Base-by-base conservation (phyloP, 176 grass and related monocot species). In the Oryza rufipogon region DNA sequence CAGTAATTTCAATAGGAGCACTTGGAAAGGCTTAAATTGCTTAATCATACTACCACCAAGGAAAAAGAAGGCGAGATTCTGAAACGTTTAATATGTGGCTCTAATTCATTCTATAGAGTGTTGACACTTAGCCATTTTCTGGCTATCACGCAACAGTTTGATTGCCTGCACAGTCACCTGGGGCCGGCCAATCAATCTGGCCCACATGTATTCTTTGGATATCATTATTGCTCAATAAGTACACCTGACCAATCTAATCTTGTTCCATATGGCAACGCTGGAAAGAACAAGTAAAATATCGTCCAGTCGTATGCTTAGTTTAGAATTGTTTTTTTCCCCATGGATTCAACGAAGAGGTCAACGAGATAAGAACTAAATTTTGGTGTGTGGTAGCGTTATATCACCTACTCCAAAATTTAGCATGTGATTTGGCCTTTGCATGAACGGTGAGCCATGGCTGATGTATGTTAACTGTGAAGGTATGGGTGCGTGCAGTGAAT, bases 61-160 rank as follows among this genome's bases (percentile, higher is more conserved):
- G n/a, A 63, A 46, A 47, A 51, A 23, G n/a, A 79, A 45, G 4
- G 17, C 13, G 74, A 74, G 25, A 65, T 75, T 84, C 64, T 48
- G 19, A 76, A 81, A 63, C 32, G 77, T 30, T 70, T 51, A 64
- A 17, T 11, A 10, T 72, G 88, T 86, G 73, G 83, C 34, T 77
- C 44, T 47, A 78, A 30, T 77, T 54, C 51, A 0, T 10, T 26
- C 51, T 11, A 2, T 33, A n/a, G 15, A 64, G 30, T 12, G 20
- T 11, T 41, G 15, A 46, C 48, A 48, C 33, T 44, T 36, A 19
- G 28, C 44, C 19, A 49, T n/a, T 49, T 26, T 5, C 47, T 16
- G 17, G 17, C 5, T 15, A 34, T 8, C 3, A 26, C 8, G 49
- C 23, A 68, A 58, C 74, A 51, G 45, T 72, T 88, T 45, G 87